A percentile compares a stretch with the other conserved stretches of the same genome.
These are phyloP conservation scores for Torrubiella hemipterigena DNA, from an alignment of 2,329 filamentous ascomycete species.

Conservation along the genomic window DNA sequence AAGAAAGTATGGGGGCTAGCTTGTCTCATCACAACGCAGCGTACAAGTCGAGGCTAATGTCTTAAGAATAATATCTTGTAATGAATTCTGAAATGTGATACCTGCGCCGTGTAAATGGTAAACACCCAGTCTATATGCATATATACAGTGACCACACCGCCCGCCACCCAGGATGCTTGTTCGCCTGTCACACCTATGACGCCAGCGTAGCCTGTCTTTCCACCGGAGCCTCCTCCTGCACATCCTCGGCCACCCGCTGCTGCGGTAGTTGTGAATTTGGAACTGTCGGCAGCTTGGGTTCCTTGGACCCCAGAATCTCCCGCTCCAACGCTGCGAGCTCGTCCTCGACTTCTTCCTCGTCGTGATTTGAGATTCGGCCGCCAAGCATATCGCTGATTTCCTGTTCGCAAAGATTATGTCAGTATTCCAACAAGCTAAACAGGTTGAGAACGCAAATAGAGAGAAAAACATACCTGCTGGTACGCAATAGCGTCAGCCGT, in stretches of 20 bases:
- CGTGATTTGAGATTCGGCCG: constrained; percentile 79
- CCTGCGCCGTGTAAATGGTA: no score
- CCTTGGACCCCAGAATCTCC: constrained; percentile 12
- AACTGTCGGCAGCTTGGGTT: constrained; percentile 15
- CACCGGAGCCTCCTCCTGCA: constrained; percentile 10
- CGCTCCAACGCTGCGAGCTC: constrained; percentile 72
- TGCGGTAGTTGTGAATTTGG: constrained; percentile 21
- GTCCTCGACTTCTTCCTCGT: constrained; percentile 96
- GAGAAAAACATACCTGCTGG: constrained; percentile 52
- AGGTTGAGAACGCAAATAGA: neutral
- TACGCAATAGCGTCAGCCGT: constrained; percentile 84
- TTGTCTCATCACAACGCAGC: no score
- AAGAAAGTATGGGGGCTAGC: no score
- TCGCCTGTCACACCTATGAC: no score
- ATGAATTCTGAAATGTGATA: no score
- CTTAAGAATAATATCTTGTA: no score
- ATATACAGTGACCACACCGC: no score
- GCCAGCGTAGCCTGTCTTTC: constrained; percentile 30
- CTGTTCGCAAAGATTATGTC: constrained; percentile 28
- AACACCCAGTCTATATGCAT: no score
- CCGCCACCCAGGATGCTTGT: no score
- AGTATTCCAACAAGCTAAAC: constrained; percentile 1
- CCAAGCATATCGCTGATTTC: constrained; percentile 89
- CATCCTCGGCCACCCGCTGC: constrained; percentile 10
- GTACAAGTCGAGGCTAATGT: no score